Evolutionary conservation across 768 basidiomycete species (phyloP).

Genomic region (Pseudohyphozyma bogoriensis): DNA sequence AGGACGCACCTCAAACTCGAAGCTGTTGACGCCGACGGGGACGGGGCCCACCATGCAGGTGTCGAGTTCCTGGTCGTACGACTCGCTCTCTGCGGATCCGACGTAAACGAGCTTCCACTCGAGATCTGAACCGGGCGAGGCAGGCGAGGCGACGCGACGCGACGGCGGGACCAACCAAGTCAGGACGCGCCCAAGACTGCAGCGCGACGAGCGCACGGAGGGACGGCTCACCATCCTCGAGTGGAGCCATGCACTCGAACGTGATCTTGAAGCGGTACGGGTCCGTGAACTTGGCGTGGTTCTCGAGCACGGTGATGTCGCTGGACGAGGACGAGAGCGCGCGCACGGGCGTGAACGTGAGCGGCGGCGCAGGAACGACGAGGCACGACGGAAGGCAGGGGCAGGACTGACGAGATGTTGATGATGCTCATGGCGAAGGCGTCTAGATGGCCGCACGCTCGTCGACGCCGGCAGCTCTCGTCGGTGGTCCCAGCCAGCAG

Average conservation of each 20-base stretch:
- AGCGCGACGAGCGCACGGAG: background rate
- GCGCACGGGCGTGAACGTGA: background rate
- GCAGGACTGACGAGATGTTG: slow-evolving; percentile 20
- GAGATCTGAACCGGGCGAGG: slow-evolving; percentile 49
- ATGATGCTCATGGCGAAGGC: slow-evolving; percentile 18
- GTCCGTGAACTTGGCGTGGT: slow-evolving; percentile 60
- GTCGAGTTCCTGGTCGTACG: slow-evolving; percentile 93
- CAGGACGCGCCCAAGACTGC: too few species aligned
- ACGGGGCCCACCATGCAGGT: slow-evolving; percentile 96
- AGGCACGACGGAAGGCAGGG: background rate
- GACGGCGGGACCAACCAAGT: too few species aligned
- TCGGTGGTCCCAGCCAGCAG: too few species aligned
- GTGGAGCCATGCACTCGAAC: slow-evolving; percentile 86
- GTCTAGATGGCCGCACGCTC: background rate
- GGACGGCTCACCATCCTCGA: slow-evolving; percentile 62
- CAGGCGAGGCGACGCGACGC: background rate
- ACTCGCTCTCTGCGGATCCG: slow-evolving; percentile 79
- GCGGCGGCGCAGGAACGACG: background rate
- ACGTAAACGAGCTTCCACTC: slow-evolving; percentile 98
- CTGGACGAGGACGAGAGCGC: slow-evolving; percentile 2
- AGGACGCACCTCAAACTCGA: slow-evolving; percentile 64
- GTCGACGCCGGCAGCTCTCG: too few species aligned
- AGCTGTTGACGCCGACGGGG: slow-evolving; percentile 91
- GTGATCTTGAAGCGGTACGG: slow-evolving; percentile 87
- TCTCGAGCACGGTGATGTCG: slow-evolving; percentile 33